These are phyloP conservation scores for Pholiota molesta DNA, from an alignment of 768 basidiomycete species.

Conservation along the genomic window DNA sequence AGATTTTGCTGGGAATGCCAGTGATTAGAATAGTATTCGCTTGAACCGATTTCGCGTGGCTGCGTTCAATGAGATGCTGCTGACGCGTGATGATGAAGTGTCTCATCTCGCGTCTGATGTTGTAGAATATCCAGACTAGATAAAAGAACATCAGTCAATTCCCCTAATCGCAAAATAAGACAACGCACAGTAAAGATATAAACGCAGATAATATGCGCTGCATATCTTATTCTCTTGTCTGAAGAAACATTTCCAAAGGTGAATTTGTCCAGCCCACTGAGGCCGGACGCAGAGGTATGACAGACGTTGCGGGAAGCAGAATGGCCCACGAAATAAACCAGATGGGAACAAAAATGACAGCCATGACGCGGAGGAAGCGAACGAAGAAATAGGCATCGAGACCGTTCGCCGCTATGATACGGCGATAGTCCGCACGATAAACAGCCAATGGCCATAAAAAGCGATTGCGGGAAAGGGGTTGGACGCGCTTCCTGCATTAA, in stretches of 20 bases:
- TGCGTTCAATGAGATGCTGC: slow-evolving; percentile 73
- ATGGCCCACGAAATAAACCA: slow-evolving; percentile 90
- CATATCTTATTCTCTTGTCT: slow-evolving; percentile 59
- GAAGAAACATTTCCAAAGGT: slow-evolving; percentile 78
- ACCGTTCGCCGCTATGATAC: slow-evolving; percentile 71
- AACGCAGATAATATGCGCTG: slow-evolving; percentile 76
- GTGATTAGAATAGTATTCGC: slow-evolving; percentile 91
- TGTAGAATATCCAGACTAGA: slow-evolving; percentile 84
- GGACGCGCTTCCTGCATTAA: slow-evolving; percentile 56
- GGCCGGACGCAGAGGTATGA: slow-evolving; percentile 48
- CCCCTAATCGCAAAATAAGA: background rate
- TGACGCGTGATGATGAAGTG: slow-evolving; percentile 84
- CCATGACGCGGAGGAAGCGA: slow-evolving; percentile 85
- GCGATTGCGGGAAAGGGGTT: slow-evolving; percentile 49
- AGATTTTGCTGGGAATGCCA: slow-evolving; percentile 80
- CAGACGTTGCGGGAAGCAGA: slow-evolving; percentile 75
- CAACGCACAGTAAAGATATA: slow-evolving; percentile 79
- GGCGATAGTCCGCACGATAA: slow-evolving; percentile 60
- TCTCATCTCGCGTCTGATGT: slow-evolving; percentile 78
- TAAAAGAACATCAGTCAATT: background rate
- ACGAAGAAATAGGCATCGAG: slow-evolving; percentile 94
- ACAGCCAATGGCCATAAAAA: slow-evolving; percentile 72
- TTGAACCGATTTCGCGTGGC: slow-evolving; percentile 77
- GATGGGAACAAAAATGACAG: slow-evolving; percentile 82
- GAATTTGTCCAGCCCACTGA: slow-evolving; percentile 66